These are phyloP conservation scores for Botrytis cinerea DNA, from an alignment of 2,329 filamentous ascomycete species.

Conservation along the genomic window DNA sequence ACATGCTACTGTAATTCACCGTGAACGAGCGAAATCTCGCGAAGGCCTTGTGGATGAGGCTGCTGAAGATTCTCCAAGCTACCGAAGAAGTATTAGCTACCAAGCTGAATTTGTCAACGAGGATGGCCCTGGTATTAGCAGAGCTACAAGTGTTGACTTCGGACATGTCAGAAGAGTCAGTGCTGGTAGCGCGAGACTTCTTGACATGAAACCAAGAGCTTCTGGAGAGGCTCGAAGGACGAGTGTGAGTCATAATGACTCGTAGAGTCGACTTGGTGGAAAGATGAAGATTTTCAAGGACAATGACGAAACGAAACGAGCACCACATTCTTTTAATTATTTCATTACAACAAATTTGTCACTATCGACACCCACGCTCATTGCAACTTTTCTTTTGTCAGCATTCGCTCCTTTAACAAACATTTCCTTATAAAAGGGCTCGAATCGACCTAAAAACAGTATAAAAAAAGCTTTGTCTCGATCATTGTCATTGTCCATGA, in stretches of 20 bases:
- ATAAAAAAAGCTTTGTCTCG: slow-evolving; percentile 19
- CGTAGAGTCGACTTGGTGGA: slow-evolving; percentile 2
- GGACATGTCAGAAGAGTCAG: slow-evolving; percentile 72
- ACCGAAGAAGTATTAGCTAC: slow-evolving; percentile 30
- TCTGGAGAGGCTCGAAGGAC: slow-evolving; percentile 54
- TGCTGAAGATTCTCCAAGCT: slow-evolving; percentile 26
- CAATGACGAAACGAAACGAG: slow-evolving; percentile 35
- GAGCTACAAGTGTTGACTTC: slow-evolving; percentile 68
- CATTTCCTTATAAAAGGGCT: slow-evolving; percentile 37
- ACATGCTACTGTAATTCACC: slow-evolving; percentile 66
- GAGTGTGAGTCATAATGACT: slow-evolving; percentile 32
- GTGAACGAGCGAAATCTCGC: slow-evolving; percentile 56
- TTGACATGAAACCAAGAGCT: slow-evolving; percentile 63
- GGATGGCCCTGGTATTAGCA: slow-evolving; percentile 48
- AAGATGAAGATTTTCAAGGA: slow-evolving; percentile 25
- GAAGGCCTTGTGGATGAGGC: slow-evolving; percentile 52
- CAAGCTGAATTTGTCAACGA: slow-evolving; percentile 29
- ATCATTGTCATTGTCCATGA: slow-evolving; percentile 18
- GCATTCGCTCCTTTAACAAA: slow-evolving; percentile 38
- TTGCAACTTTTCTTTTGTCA: slow-evolving; percentile 39
- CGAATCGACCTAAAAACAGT: slow-evolving; percentile 7
- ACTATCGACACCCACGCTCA: slow-evolving; percentile 39
- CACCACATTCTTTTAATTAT: slow-evolving; percentile 40
- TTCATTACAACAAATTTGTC: slow-evolving; percentile 29
- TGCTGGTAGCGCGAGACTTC: slow-evolving; percentile 73